Conservation (phyloP, 495 filamentous ascomycete genomes). For the Talaromyces borbonicus region DNA sequence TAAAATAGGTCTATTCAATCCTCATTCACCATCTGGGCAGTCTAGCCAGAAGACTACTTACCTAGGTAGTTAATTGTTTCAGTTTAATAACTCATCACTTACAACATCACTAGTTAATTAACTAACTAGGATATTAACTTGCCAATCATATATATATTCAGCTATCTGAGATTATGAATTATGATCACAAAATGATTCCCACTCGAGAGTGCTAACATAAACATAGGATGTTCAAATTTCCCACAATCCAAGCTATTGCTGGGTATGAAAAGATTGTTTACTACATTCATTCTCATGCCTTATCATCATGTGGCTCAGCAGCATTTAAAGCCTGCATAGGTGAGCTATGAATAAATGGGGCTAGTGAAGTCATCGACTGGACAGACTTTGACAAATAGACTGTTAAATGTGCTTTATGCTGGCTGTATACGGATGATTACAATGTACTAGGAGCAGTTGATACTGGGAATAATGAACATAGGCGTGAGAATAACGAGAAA, state of each 20-base stretch:
- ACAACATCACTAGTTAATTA: too few species aligned
- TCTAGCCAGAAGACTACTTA: too few species aligned
- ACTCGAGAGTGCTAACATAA: background rate
- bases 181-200: too few species aligned
- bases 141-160: too few species aligned
- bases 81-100: too few species aligned
- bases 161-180: too few species aligned
- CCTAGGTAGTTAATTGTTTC: too few species aligned
- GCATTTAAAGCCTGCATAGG: slow-evolving; percentile 2
- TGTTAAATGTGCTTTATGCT: slow-evolving; percentile 10
- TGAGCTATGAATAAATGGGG: background rate
- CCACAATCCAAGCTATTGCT: slow-evolving; percentile 4
- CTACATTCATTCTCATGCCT: too few species aligned
- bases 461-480: slow-evolving; percentile 1
- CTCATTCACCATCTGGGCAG: background rate
- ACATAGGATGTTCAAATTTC: slow-evolving; percentile 2
- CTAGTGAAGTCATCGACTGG: slow-evolving; percentile 7
- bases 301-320: too few species aligned
- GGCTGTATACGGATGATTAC: slow-evolving; percentile 10
- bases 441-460: slow-evolving; percentile 1
- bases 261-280: background rate
- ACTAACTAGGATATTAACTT: too few species aligned
- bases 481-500: slow-evolving; percentile 3
- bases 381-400: slow-evolving; percentile 9
- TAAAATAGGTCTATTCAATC: background rate